Evolutionary conservation across 768 basidiomycete species (phyloP), one percentile per base, ranked within the genome.

Genomic region (Panus rudis): DNA sequence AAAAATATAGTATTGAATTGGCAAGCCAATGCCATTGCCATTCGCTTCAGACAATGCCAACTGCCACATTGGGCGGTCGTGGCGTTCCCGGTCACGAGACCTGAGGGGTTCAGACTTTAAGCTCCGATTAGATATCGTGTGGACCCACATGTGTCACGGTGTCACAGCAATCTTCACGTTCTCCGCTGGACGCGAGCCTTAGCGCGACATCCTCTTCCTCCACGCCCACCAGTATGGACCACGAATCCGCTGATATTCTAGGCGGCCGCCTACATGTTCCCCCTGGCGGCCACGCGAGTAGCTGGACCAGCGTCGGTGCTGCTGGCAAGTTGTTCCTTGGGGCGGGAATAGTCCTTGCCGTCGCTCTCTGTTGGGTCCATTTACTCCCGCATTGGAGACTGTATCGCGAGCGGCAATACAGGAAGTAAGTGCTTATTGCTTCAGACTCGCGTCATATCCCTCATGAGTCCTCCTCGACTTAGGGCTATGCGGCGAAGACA

Each of bases 401-500:
- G 56, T 79, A 77, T 75, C 69, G 71, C 45, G 85, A 89, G 57
- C 66, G 71, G 52, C 67, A 71, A 25, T 79, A 81, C 58, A 78
- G 75, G 62, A 65, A 84, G 85, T 85, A 52, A 44, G 79, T 64
- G 41, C n/a, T 11, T 30, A 22, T 25, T 32, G 21, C 37, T 48
- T 38, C 47, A 17, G 22, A 19, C 43, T 42, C 43, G 26, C 19
- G 42, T 16, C 19, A 22, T 26, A 37, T 42, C 35, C 40, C 21
- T 46, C 19, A 20, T 38, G 26, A 26, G 32, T 42, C 45, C 33
- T 7, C 8, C 7, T 47, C 25, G 46, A 45, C 11, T 27, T 50
- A 88, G 84, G 53, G 71, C 79, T 49, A 79, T 79, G 70, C 78
- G 88, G 47, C 69, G 88, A 51, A 71, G 75, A 63, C 78, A 88